Conservation (phyloP, 2,329 filamentous ascomycete species). For the Neonectria neomacrospora region DNA sequence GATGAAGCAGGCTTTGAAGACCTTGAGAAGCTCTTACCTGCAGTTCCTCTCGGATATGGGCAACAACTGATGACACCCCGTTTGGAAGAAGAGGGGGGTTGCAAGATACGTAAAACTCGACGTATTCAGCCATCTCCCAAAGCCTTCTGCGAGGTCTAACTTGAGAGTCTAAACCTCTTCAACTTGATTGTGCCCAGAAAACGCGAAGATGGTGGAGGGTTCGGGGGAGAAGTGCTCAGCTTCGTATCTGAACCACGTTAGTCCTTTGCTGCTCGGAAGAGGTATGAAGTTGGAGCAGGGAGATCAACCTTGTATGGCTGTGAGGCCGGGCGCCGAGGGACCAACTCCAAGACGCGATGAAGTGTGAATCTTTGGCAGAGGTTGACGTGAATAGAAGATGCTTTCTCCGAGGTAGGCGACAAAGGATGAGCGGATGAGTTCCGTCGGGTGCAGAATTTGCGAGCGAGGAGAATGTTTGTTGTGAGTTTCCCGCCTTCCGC, state of each 20-base stretch:
- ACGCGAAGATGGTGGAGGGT: neutral
- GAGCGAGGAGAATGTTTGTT: neutral
- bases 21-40: conserved; percentile 24
- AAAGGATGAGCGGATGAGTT: neutral
- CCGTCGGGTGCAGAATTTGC: neutral
- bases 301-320: neutral
- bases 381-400: neutral
- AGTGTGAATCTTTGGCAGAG: neutral
- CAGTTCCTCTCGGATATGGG: conserved; percentile 18
- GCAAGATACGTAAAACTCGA: conserved; percentile 50
- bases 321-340: too few relatives aligned
- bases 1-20: neutral
- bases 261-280: neutral
- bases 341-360: neutral
- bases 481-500: neutral
- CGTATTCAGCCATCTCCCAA: conserved; percentile 29
- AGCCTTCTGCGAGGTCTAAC: neutral
- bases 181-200: neutral
- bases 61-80: conserved; percentile 46
- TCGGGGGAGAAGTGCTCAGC: neutral
- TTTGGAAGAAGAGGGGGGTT: conserved; percentile 49
- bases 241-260: neutral
- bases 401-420: neutral
- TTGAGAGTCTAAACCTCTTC: neutral
- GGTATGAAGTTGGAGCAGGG: neutral